Evolutionary conservation across 2,329 filamentous ascomycete genomes (phyloP).

Genomic region (Exophiala calicioides): DNA sequence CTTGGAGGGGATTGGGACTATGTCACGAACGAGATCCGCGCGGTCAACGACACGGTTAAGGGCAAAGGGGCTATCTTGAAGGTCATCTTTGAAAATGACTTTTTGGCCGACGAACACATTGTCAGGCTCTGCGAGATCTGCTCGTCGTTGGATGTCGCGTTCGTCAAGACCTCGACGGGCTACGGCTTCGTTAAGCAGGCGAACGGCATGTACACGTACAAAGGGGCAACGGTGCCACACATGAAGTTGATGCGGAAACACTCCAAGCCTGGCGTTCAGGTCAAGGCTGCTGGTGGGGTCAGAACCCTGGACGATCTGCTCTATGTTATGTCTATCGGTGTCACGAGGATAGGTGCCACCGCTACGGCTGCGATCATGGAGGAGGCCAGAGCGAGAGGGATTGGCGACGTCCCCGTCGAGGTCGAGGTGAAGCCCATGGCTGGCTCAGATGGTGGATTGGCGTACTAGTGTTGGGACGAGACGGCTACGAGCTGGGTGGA

Average conservation of each 20-base stretch:
- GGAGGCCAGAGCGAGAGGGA: conserved; percentile 55
- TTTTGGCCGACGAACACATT: conserved; percentile 54
- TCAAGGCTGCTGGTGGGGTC: conserved; percentile 62
- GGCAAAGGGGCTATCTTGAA: conserved; percentile 51
- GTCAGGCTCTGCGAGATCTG: conserved; percentile 58
- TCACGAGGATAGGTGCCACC: conserved; percentile 58
- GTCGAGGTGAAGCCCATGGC: conserved; percentile 16
- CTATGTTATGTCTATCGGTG: conserved; percentile 56
- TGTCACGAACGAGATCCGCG: conserved; percentile 53
- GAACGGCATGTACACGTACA: conserved; percentile 55
- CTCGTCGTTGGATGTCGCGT: conserved; percentile 53
- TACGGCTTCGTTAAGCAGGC: conserved; percentile 61
- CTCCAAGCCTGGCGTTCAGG: conserved; percentile 48
- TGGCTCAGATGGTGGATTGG: conserved; percentile 1
- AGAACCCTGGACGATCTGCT: conserved; percentile 59
- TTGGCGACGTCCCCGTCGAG: conserved; percentile 39
- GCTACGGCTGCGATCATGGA: conserved; percentile 58
- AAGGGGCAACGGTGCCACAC: conserved; percentile 54
- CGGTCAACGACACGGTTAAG: conserved; percentile 52
- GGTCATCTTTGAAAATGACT: conserved; percentile 66
- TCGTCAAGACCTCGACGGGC: conserved; percentile 63
- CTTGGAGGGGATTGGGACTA: conserved; percentile 60
- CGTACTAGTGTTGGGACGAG: conserved; percentile 5
- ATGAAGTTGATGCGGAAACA: conserved; percentile 57
- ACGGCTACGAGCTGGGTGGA: too few species aligned